These are phyloP conservation scores for Aspergillus calidoustus DNA, from an alignment of 2,329 filamentous ascomycete genomes.

Conservation along the genomic window DNA sequence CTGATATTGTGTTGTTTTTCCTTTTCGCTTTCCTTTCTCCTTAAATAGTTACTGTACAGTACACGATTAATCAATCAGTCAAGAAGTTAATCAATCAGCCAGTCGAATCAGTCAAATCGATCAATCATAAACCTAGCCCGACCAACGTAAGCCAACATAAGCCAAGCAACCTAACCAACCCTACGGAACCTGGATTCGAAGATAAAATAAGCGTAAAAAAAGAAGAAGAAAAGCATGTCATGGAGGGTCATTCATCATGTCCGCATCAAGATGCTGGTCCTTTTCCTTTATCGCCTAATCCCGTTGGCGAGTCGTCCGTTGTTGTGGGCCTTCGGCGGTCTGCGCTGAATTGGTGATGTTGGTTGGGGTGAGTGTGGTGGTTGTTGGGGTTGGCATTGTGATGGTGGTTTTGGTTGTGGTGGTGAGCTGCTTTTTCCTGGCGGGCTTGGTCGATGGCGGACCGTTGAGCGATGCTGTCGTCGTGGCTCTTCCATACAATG, in stretches of 20 bases:
- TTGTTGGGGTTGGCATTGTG: conserved; percentile 33
- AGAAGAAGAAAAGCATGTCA: not conserved
- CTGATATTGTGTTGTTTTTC: not conserved
- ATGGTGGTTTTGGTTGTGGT: conserved; percentile 40
- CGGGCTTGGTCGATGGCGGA: conserved; percentile 89
- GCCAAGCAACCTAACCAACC: not conserved
- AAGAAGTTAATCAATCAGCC: not conserved
- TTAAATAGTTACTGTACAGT: not conserved
- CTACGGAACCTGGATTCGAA: not conserved
- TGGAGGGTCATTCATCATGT: not conserved
- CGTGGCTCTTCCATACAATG: conserved; percentile 94
- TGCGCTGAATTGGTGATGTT: conserved; percentile 36
- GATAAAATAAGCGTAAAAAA: not conserved
- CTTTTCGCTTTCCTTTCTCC: not conserved
- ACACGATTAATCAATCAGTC: not conserved
- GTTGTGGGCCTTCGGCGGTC: conserved; percentile 49
- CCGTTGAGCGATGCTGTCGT: conserved; percentile 91
- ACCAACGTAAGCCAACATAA: not conserved
- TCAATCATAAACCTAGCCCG: not conserved
- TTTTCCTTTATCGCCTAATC: conserved; percentile 47
- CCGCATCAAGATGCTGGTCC: conserved; percentile 38
- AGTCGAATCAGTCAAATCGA: not conserved
- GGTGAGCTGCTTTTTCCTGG: conserved; percentile 70
- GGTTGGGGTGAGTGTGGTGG: conserved; percentile 19
- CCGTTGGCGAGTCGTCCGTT: conserved; percentile 44